Conservation (phyloP, 2,329 filamentous ascomycete genomes). For the Aureobasidium sp. region DNA sequence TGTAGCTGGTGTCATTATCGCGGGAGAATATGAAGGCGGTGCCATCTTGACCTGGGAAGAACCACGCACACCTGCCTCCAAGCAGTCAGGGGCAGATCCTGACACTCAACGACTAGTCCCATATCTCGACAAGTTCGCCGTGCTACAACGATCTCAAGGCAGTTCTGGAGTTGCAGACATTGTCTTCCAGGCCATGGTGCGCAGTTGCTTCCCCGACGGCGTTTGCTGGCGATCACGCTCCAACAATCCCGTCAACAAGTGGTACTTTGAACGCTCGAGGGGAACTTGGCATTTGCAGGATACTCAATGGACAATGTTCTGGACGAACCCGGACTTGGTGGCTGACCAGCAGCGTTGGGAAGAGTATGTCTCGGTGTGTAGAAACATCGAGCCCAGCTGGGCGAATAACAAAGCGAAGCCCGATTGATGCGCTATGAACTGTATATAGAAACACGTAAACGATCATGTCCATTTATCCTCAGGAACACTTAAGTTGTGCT, state of each 20-base stretch:
- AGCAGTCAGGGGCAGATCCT: background rate
- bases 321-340: slow-evolving; percentile 67
- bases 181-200: slow-evolving; percentile 92
- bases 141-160: slow-evolving; percentile 79
- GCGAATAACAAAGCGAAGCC: slow-evolving; percentile 29
- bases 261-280: slow-evolving; percentile 89
- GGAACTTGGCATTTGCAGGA: slow-evolving; percentile 74
- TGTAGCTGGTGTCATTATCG: slow-evolving; percentile 86
- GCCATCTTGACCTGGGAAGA: slow-evolving; percentile 92
- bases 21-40: slow-evolving; percentile 91
- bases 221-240: slow-evolving; percentile 88
- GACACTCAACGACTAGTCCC: slow-evolving; percentile 62
- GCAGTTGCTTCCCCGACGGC: slow-evolving; percentile 75
- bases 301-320: slow-evolving; percentile 98
- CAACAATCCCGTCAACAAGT: slow-evolving; percentile 95
- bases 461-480: background rate
- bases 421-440: slow-evolving; percentile 1
- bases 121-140: slow-evolving; percentile 96
- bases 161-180: slow-evolving; percentile 82
- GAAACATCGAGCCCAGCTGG: slow-evolving; percentile 40
- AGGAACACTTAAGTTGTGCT: too few relatives aligned
- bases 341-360: slow-evolving; percentile 35
- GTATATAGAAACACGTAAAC: background rate
- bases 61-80: slow-evolving; percentile 37
- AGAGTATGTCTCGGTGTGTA: slow-evolving; percentile 42